These are phyloP conservation scores for Microthyrium microscopicum DNA, from an alignment of 2,329 filamentous ascomycete species.

Conservation along the genomic window DNA sequence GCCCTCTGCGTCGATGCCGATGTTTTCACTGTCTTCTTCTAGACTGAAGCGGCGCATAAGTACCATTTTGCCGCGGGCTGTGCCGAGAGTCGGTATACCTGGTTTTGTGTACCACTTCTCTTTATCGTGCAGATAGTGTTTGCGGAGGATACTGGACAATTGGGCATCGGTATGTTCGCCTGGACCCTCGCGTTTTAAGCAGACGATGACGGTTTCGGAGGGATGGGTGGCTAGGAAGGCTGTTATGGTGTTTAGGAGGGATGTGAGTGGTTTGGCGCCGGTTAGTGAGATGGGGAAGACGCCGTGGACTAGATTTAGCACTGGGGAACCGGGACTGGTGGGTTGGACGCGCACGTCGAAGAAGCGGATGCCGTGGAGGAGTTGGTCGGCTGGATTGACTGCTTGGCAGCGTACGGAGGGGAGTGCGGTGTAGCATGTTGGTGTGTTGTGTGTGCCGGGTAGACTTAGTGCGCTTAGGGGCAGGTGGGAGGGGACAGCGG, in stretches of 20 bases:
- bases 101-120: slow-evolving; percentile 65
- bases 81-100: slow-evolving; percentile 59
- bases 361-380: slow-evolving; percentile 83
- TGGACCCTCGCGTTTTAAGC: slow-evolving; percentile 78
- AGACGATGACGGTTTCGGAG: slow-evolving; percentile 69
- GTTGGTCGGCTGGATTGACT: slow-evolving; percentile 57
- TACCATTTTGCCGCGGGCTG: slow-evolving; percentile 67
- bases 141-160: slow-evolving; percentile 54
- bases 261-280: slow-evolving; percentile 61
- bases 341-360: slow-evolving; percentile 77
- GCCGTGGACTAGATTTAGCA: slow-evolving; percentile 70
- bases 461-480: slow-evolving; percentile 72
- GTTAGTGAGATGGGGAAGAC: slow-evolving; percentile 78
- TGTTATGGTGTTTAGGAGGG: slow-evolving; percentile 54
- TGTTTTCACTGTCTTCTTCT: slow-evolving; percentile 36
- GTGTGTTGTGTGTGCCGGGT: slow-evolving; percentile 89
- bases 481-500: slow-evolving; percentile 50
- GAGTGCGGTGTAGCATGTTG: slow-evolving; percentile 67
- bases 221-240: slow-evolving; percentile 63
- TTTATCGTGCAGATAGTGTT: slow-evolving; percentile 47
- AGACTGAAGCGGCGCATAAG: slow-evolving; percentile 67
- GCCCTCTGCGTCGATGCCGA: slow-evolving; percentile 38
- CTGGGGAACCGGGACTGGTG: slow-evolving; percentile 36
- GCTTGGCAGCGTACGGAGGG: slow-evolving; percentile 90
- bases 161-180: slow-evolving; percentile 67